These are phyloP conservation scores for Asterophora parasitica DNA, from an alignment of 768 basidiomycete genomes.

Conservation along the genomic window DNA sequence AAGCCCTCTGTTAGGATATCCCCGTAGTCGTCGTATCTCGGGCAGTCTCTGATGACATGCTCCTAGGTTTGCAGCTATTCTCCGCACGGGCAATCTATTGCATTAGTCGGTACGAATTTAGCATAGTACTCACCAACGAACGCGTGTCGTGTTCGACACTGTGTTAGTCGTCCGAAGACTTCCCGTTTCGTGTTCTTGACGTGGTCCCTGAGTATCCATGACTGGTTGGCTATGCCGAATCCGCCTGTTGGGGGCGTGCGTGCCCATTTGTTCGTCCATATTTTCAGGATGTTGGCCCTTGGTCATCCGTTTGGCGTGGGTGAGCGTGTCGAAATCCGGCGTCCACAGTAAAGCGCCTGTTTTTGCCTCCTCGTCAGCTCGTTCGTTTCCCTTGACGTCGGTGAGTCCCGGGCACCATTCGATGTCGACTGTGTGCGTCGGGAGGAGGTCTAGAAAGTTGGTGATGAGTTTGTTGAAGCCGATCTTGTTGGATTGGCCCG, in stretches of 20 bases:
- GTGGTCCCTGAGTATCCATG: not conserved
- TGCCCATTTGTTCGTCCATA: not conserved
- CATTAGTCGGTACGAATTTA: too few relatives aligned
- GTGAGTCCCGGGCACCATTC: too few relatives aligned
- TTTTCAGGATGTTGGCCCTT: not conserved
- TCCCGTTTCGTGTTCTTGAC: constrained; percentile 1
- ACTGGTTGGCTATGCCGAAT: not conserved
- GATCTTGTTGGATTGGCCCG: constrained; percentile 14
- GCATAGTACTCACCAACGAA: too few relatives aligned
- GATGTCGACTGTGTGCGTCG: not conserved
- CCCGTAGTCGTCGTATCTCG: too few relatives aligned
- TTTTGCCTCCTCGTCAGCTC: not conserved
- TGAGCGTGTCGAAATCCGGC: not conserved
- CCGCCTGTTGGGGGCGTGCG: not conserved
- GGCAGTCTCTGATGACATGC: too few relatives aligned
- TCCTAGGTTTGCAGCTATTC: constrained; percentile 17
- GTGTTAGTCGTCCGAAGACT: too few relatives aligned
- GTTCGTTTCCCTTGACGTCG: too few relatives aligned
- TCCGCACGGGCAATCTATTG: constrained; percentile 24
- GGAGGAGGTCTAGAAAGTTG: not conserved
- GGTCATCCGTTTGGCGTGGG: not conserved
- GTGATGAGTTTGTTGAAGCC: not conserved
- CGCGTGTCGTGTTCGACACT: constrained; percentile 22
- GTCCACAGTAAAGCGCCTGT: not conserved
- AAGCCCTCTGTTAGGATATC: too few relatives aligned